Percentiles rank a stretch among this genome's conserved stretches.
These are phyloP conservation scores for Trapa bicornis DNA, from an alignment of 345 rosid species.

Conservation along the genomic window DNA sequence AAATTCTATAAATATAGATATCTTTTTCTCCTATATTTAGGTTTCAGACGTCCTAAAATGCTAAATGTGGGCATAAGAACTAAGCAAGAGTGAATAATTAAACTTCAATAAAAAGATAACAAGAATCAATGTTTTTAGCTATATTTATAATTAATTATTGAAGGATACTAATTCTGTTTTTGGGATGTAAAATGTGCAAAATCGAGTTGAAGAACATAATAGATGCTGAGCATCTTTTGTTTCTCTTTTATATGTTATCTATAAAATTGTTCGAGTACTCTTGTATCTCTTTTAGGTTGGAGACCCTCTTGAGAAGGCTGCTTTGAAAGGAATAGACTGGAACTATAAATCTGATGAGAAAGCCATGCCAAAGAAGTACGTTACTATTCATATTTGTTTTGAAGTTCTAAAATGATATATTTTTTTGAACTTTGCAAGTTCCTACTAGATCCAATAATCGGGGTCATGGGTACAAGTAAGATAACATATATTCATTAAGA, in stretches of 20 bases:
- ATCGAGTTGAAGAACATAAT: too few relatives aligned
- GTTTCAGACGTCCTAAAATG: neutral
- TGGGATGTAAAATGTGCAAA: too few relatives aligned
- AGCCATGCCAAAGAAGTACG: constrained; percentile 93
- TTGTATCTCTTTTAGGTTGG: constrained; percentile 45
- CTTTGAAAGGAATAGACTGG: constrained; percentile 97
- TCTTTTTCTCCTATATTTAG: neutral
- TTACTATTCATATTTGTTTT: constrained; percentile 4
- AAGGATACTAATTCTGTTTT: too few relatives aligned
- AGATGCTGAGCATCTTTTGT: too few relatives aligned
- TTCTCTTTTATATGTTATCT: neutral
- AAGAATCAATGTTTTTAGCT: neutral
- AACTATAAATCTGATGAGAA: constrained; percentile 97
- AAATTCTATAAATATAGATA: neutral
- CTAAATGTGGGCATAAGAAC: neutral
- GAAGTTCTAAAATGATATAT: neutral
- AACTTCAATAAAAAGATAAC: too few relatives aligned
- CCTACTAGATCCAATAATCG: neutral
- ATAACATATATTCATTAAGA: neutral
- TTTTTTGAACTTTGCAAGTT: neutral
- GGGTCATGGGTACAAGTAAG: neutral
- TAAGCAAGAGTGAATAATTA: neutral
- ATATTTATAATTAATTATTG: too few relatives aligned
- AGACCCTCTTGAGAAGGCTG: constrained; percentile 99
- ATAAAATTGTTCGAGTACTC: neutral